Percentiles rank a stretch among this genome's conserved stretches.
phyloP scores from a whole-genome alignment of 192 early-diverging fungal species.

The Globomyces pollinis-pini region DNA sequence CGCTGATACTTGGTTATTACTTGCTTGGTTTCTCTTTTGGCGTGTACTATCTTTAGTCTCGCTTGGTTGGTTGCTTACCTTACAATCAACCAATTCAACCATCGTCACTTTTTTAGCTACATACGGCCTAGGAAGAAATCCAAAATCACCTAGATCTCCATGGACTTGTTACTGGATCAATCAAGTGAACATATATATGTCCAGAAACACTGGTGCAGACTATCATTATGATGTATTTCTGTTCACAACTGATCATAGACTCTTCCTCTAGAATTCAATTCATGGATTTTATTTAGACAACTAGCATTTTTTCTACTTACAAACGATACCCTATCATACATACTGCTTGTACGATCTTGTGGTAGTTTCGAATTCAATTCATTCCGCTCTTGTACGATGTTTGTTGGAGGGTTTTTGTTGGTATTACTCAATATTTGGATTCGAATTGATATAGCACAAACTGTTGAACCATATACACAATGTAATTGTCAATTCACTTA shows the following conservation, averaged over 20 bases:
- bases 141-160: neutral
- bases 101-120: neutral
- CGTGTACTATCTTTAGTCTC: neutral
- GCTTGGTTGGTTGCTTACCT: neutral
- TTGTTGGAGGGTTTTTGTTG: constrained; percentile 65
- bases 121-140: neutral
- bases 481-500: constrained; percentile 54
- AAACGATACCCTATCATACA: constrained; percentile 84
- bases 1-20: neutral
- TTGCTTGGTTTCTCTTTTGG: neutral
- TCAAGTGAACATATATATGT: neutral
- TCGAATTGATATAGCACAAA: constrained; percentile 88
- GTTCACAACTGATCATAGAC: too few species aligned
- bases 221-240: constrained; percentile 2
- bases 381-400: constrained; percentile 4
- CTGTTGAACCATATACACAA: constrained; percentile 96
- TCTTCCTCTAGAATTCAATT: constrained; percentile 92
- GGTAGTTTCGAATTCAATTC: constrained; percentile 27
- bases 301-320: constrained; percentile 87
- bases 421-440: constrained; percentile 93
- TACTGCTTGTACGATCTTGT: constrained; percentile 77
- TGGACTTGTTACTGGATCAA: neutral
- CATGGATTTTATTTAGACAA: constrained; percentile 91
- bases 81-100: neutral
- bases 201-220: neutral